Base-by-base conservation (phyloP, 495 filamentous ascomycete species). In the Elaphomyces granulatus region DNA sequence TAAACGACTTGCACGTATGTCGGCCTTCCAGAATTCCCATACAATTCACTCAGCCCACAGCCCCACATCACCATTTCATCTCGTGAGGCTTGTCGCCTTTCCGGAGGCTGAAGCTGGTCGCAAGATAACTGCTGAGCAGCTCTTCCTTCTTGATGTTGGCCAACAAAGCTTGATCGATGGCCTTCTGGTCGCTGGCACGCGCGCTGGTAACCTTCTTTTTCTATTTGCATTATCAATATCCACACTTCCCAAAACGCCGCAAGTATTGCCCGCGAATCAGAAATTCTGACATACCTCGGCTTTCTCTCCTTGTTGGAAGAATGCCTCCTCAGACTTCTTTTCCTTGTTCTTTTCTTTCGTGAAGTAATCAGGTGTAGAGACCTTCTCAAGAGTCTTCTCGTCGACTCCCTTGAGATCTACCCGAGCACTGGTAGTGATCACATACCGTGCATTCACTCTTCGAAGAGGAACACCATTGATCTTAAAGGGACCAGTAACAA, bases 401-500 rank as follows among this genome's bases (percentile, higher is more conserved):
- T 94, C 85, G 56, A 96, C 64, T 59, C 84, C 84, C 53, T 72
- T 61, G 41, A 96, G 64, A 60, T 94, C 82, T 50, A 99, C 74
- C 64, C 79, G 83, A 54, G 78, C 79, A 55, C 81, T 92, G 51
- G 92, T 99, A 57, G 87, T 88, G 63, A 96, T 96, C 47, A 99
- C 92, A 69, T 96, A 99, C 74, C 92, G 80, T 53, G 88, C 69
- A 72, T 99, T 99, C 57, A 99, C 90, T 66, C 92, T 77, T 63
- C 92, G 80, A 55, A 99, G 81, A 46, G 92, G 92, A 45, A 99
- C 92, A 67, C 92, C 92, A 71, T 99, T 99, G 73, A 96, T 80
- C 80, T 94, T 96, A 81, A 95, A 99, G 58, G 92, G 92, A 51
- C 92, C 92, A 56, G 92, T 99, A 50, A 99, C 83, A 57, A 99